Evolutionary conservation across 371 early-diverging fungal genomes (phyloP).

Genomic region (Lichtheimia ornata): DNA sequence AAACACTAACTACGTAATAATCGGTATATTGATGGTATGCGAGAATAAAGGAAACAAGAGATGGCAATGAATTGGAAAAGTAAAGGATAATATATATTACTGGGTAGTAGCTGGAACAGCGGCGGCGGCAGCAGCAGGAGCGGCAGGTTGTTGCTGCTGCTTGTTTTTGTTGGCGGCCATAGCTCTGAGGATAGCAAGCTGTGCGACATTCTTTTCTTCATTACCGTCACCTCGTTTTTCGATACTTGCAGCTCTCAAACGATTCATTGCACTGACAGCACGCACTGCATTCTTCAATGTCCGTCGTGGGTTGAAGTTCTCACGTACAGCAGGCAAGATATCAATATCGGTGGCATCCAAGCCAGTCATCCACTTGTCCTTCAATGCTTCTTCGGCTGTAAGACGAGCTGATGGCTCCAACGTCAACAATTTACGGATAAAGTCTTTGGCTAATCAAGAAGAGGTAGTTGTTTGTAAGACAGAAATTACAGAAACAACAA

Average conservation of each 20-base stretch:
- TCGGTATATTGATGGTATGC: conserved; percentile 4
- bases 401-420: conserved; percentile 71
- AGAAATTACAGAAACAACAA: conserved; percentile 20
- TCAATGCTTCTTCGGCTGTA: conserved; percentile 79
- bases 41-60: not conserved
- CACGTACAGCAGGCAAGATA: conserved; percentile 70
- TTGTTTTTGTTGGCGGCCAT: conserved; percentile 1
- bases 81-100: too few relatives aligned
- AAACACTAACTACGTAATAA: not conserved
- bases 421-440: conserved; percentile 75
- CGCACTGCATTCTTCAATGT: conserved; percentile 42
- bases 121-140: too few relatives aligned
- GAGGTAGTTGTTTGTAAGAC: conserved; percentile 49
- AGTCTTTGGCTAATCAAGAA: conserved; percentile 75
- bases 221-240: not conserved
- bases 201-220: not conserved
- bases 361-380: conserved; percentile 82
- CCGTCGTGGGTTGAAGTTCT: conserved; percentile 62
- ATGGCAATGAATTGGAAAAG: not conserved
- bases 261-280: conserved; percentile 43
- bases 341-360: conserved; percentile 58
- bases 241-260: conserved; percentile 14
- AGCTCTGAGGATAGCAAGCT: conserved; percentile 1
- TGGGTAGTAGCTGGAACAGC: too few relatives aligned
- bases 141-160: not conserved